Percentiles rank a stretch among this genome's conserved stretches.
Conservation (phyloP, 164 flowering plant species). For the Malania oleifera region DNA sequence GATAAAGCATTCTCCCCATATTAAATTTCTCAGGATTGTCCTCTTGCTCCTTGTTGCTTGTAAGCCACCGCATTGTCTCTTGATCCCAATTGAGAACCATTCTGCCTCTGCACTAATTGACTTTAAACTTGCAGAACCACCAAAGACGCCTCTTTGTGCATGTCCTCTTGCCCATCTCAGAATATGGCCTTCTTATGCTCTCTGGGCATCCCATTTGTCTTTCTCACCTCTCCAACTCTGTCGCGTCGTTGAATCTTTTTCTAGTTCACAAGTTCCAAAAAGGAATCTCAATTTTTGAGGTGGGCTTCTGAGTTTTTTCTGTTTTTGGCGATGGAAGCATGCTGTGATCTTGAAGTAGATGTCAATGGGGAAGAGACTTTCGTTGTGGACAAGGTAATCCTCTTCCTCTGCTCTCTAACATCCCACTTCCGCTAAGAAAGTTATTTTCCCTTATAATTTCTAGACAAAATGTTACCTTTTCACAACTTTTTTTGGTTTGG, state of each 20-base stretch:
- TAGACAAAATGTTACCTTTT: neutral
- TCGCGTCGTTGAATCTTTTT: neutral
- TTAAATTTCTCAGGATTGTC: slow-evolving; percentile 16
- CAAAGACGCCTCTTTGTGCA: slow-evolving; percentile 21
- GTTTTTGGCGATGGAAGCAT: slow-evolving; percentile 29
- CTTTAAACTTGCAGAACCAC: slow-evolving; percentile 12
- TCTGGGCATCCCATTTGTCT: slow-evolving; percentile 8
- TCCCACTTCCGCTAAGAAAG: too few species aligned
- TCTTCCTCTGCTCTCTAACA: neutral
- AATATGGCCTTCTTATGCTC: slow-evolving; percentile 14
- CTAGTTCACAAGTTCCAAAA: slow-evolving; percentile 7
- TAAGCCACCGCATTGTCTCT: neutral
- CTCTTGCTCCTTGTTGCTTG: slow-evolving; percentile 16
- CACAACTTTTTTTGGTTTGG: neutral
- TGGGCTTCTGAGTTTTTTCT: slow-evolving; percentile 17
- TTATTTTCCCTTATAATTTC: neutral
- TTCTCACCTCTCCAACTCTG: slow-evolving; percentile 13
- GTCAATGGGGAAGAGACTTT: slow-evolving; percentile 65
- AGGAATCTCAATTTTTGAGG: slow-evolving; percentile 22
- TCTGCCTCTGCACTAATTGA: slow-evolving; percentile 19
- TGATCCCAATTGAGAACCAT: slow-evolving; percentile 15
- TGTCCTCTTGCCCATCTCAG: slow-evolving; percentile 32
- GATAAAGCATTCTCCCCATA: too few species aligned
- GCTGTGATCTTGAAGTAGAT: slow-evolving; percentile 60
- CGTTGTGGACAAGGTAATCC: slow-evolving; percentile 51